Percentiles rank a stretch among this genome's conserved stretches.
These are phyloP conservation scores for Diutina rugosa DNA, from an alignment of 1,139 yeast species.

Conservation along the genomic window DNA sequence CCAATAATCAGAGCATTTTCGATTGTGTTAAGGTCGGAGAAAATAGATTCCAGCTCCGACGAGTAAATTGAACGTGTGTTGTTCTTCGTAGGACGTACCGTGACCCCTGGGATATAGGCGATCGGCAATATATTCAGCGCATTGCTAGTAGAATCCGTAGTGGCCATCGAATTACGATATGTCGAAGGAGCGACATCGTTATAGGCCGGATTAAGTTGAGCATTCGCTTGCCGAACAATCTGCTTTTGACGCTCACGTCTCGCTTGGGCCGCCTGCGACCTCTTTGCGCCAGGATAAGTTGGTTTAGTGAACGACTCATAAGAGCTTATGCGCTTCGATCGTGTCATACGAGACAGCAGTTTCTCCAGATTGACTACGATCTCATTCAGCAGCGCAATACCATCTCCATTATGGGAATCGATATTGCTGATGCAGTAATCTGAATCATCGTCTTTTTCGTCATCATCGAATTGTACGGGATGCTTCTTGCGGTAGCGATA, in stretches of 20 bases:
- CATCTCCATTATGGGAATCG: conserved; percentile 1
- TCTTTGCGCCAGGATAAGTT: conserved; percentile 11
- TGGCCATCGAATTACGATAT: conserved; percentile 36
- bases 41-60: conserved; percentile 36
- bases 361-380: not conserved
- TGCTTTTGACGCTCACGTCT: conserved; percentile 4
- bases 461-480: conserved; percentile 3
- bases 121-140: conserved; percentile 88
- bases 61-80: conserved; percentile 35
- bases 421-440: conserved; percentile 1
- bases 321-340: conserved; percentile 20
- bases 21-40: conserved; percentile 36
- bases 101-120: conserved; percentile 90
- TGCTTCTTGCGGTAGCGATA: conserved; percentile 11
- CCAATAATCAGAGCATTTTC: conserved; percentile 46
- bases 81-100: conserved; percentile 43
- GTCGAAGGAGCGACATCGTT: conserved; percentile 11
- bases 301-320: conserved; percentile 28
- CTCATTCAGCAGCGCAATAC: not conserved
- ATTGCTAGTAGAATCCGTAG: conserved; percentile 51
- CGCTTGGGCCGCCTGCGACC: conserved; percentile 4
- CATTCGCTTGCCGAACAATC: conserved; percentile 3
- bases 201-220: not conserved
- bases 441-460: not conserved
- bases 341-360: conserved; percentile 4